Evolutionary conservation across 805 yeast species (phyloP).

Genomic region (Lachancea kluyveri): DNA sequence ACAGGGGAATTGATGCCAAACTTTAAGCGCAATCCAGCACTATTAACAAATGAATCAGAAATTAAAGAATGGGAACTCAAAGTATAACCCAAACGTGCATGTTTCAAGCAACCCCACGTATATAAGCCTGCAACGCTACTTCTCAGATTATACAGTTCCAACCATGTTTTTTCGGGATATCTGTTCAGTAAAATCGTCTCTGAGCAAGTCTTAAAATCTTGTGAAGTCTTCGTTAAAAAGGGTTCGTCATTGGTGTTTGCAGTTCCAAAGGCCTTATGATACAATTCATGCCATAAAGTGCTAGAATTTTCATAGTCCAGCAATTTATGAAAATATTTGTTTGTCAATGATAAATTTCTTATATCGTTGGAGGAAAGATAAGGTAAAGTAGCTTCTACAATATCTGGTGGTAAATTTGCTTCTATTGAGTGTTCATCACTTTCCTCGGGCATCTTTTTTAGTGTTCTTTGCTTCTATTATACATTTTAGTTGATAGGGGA

Average conservation of each 20-base stretch:
- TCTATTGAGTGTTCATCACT: slow-evolving; percentile 7
- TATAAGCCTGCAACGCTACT: slow-evolving; percentile 18
- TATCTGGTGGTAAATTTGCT: slow-evolving; percentile 25
- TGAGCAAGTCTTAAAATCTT: slow-evolving; percentile 21
- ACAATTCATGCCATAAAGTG: slow-evolving; percentile 29
- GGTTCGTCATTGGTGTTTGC: slow-evolving; percentile 27
- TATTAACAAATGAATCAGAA: slow-evolving; percentile 14
- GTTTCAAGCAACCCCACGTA: slow-evolving; percentile 31
- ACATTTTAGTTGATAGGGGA: no score
- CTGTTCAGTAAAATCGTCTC: slow-evolving; percentile 19
- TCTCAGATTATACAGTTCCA: slow-evolving; percentile 20
- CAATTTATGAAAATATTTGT: slow-evolving; percentile 25
- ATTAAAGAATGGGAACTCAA: slow-evolving; percentile 18
- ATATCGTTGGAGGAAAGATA: slow-evolving; percentile 24
- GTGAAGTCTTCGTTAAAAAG: slow-evolving; percentile 13
- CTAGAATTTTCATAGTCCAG: slow-evolving; percentile 20
- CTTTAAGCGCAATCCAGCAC: slow-evolving; percentile 19
- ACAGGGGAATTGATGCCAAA: slow-evolving; percentile 27
- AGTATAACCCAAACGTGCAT: slow-evolving; percentile 29
- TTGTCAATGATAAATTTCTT: slow-evolving; percentile 26
- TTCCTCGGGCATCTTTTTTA: no score
- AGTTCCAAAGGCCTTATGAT: slow-evolving; percentile 24
- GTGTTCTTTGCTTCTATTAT: no score
- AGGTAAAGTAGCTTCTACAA: slow-evolving; percentile 25
- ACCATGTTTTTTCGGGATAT: slow-evolving; percentile 21